Evolutionary conservation across 1,139 yeast species (phyloP), one percentile per base, ranked within the genome.

Genomic region (Kodamaea fungicola): DNA sequence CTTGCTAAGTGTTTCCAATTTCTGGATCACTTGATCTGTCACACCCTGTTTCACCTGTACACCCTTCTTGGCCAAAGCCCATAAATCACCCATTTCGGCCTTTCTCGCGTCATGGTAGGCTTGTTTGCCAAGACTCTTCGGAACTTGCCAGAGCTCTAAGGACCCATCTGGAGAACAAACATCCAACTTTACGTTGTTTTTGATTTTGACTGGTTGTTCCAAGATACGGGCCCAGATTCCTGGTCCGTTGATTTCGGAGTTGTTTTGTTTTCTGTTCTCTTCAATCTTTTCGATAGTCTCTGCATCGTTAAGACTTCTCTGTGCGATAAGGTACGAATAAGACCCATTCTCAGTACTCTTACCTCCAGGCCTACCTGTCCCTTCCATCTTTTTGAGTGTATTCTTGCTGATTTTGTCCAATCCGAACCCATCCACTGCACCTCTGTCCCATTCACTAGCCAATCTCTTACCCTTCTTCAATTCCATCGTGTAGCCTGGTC

Each of bases 81-180:
- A 92, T 39, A 83, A 62, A 55, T 92, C 99, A n/a, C 97, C 96
- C 52, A 80, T 76, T 28, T 62, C 64, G 0, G 87, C 78, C 57
- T 92, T 90, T 42, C 97, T 73, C 0, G 96, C 96, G 63, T 92
- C 97, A 49, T 87, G 95, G 52, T 88, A 92, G 2, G 71, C 78
- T 47, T 80, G 84, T 48, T 80, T 79, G 8, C 87, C 86, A 40
- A 78, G 72, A 19, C 95, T 81, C 55, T 83, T 85, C 1, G 97
- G 85, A 3, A 92, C 74, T 21, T 82, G 84, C 96, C 97, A 88
- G 42, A 82, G 78, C 60, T 90, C 97, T 33, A 89, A 63, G 34
- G 75, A 71, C 1, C 96, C 96, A 7, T 83, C 72, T 1, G 89
- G 77, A 0, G 90, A 78, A 67, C 97, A 89, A 2, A 89, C 77